Evolutionary conservation across 495 filamentous ascomycete species (phyloP), one percentile per base, ranked within the genome.

Genomic region (Aspergillus ostianus): DNA sequence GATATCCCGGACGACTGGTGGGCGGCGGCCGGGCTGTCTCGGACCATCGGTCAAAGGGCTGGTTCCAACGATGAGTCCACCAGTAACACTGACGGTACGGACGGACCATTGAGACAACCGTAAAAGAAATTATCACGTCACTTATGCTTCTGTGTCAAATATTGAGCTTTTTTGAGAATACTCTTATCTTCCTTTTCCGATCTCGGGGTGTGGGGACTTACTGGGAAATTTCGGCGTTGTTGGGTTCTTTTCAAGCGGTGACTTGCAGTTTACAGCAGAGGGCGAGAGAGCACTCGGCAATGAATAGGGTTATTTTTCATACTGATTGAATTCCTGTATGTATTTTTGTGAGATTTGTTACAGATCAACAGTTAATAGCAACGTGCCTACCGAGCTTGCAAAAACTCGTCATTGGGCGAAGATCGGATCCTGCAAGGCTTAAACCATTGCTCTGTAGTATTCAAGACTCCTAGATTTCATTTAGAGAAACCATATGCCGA

Each of bases 1-100:
- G 87, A 91, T 64, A 85, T 92, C 59, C 87, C 88, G 0, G 89
- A 91, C 51, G 82, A 87, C 52, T 90, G 86, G 85, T 93, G 90
- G 90, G 83, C 82, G 51, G 82, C 84, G 61, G 87, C 84, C 58
- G 90, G 89, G 4, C 77, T 92, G 51, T 84, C 79, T 59, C 82
- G 85, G 62, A 85, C 80, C 47, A 66, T 77, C 17, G 70, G 66
- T 52, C 74, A 69, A 12, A 65, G 71, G 51, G 57, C 73, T 36
- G 69, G 65, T 27, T 62, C 61, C 3, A 63, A 64, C 20, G 57
- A 73, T 26, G 70, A 68, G 7, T 51, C 62, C 17, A 65, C 61
- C 44, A 60, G 61, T 7, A 62, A 62, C 19, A 63, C 65, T 18
- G 67, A 55, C 30, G 57, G 54, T 32, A 55, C 61, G n/a, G 70